Evolutionary conservation across 2,329 filamentous ascomycete genomes (phyloP).

Genomic region (Cladobotryum mycophilum): DNA sequence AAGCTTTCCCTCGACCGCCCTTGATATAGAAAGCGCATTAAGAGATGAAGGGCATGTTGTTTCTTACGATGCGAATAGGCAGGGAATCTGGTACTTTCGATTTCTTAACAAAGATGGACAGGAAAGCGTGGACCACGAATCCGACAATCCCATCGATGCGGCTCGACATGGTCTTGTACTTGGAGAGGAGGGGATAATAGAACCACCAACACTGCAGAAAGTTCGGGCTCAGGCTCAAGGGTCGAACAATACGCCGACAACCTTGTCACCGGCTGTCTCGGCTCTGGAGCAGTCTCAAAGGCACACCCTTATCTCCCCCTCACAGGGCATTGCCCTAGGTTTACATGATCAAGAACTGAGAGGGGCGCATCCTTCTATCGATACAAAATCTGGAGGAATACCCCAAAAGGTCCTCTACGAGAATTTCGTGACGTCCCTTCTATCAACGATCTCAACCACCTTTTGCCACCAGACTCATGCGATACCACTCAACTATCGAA

Average conservation of each 20-base stretch:
- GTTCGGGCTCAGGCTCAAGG: constrained; percentile 34
- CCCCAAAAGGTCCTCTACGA: constrained; percentile 43
- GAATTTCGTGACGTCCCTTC: constrained; percentile 46
- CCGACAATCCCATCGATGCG: constrained; percentile 37
- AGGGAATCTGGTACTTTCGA: constrained; percentile 50
- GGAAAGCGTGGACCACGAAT: constrained; percentile 17
- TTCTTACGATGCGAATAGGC: constrained; percentile 44
- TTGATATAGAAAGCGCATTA: constrained; percentile 46
- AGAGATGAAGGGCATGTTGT: constrained; percentile 48
- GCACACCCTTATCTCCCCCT: constrained; percentile 12
- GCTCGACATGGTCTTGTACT: constrained; percentile 38
- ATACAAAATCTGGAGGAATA: constrained; percentile 18
- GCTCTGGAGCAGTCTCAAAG: constrained; percentile 31
- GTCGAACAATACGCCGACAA: constrained; percentile 39
- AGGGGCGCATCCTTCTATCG: constrained; percentile 21
- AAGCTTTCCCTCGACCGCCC: constrained; percentile 38
- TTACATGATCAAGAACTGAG: constrained; percentile 23
- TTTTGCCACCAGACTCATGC: constrained; percentile 45
- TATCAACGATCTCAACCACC: constrained; percentile 43
- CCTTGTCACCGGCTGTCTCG: constrained; percentile 38
- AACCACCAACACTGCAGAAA: constrained; percentile 43
- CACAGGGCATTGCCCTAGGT: constrained; percentile 4
- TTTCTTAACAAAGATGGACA: constrained; percentile 37
- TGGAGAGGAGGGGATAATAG: constrained; percentile 45
- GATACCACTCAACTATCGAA: constrained; percentile 48